Conservation (phyloP, 768 basidiomycete species). For the Kwoniella sp. region DNA sequence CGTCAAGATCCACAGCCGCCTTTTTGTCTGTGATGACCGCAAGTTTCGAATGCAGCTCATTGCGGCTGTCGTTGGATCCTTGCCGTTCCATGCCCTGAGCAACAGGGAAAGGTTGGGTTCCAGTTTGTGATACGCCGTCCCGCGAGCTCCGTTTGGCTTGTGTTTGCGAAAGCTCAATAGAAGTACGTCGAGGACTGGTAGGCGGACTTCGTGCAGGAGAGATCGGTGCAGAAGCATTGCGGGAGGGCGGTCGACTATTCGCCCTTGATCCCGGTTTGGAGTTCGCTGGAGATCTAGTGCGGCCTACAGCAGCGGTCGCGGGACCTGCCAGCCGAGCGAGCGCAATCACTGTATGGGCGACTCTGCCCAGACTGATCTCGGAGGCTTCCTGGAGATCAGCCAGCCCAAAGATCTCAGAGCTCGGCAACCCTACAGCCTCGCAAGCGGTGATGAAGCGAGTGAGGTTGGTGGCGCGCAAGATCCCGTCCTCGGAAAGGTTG, state of each 20-base stretch:
- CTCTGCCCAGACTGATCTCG: slow-evolving; percentile 67
- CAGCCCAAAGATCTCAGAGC: slow-evolving; percentile 68
- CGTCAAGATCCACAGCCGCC: neutral
- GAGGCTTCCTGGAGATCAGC: slow-evolving; percentile 66
- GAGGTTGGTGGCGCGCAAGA: slow-evolving; percentile 36
- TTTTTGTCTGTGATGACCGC: slow-evolving; percentile 7
- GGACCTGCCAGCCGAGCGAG: slow-evolving; percentile 66
- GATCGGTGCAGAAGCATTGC: neutral
- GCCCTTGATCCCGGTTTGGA: slow-evolving; percentile 11
- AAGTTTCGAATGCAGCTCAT: slow-evolving; percentile 29
- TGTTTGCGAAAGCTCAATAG: neutral
- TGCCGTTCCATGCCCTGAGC: slow-evolving; percentile 13
- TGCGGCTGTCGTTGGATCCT: slow-evolving; percentile 14
- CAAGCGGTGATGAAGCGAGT: slow-evolving; percentile 74
- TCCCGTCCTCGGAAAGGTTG: slow-evolving; percentile 54
- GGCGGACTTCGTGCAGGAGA: slow-evolving; percentile 15
- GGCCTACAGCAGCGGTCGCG: neutral
- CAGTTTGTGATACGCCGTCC: neutral
- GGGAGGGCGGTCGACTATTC: slow-evolving; percentile 24
- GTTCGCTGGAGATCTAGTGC: neutral
- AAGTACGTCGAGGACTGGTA: slow-evolving; percentile 4
- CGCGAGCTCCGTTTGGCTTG: neutral
- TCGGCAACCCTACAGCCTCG: slow-evolving; percentile 63
- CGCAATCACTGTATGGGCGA: slow-evolving; percentile 72
- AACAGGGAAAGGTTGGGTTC: neutral